phyloP scores from a whole-genome alignment of 805 yeast species.

The Naumovozyma castellii region DNA sequence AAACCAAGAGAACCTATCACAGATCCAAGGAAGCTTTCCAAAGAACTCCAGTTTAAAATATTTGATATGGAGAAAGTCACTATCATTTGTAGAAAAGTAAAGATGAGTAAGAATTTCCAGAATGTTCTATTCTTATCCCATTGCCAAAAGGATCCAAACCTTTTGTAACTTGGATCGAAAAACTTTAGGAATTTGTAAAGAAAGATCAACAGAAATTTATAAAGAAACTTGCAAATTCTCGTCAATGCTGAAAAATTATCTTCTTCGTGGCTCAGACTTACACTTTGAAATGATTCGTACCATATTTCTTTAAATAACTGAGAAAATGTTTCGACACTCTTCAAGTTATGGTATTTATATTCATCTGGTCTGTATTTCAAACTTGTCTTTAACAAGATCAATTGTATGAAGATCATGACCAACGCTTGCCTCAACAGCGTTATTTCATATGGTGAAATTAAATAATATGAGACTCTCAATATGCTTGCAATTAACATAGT shows the following conservation, averaged over 20 bases:
- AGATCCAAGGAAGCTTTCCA: slow-evolving; percentile 44
- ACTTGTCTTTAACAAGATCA: slow-evolving; percentile 52
- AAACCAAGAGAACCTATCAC: slow-evolving; percentile 55
- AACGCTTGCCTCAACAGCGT: slow-evolving; percentile 69
- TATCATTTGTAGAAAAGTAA: slow-evolving; percentile 33
- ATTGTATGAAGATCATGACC: slow-evolving; percentile 77
- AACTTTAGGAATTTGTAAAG: slow-evolving; percentile 40
- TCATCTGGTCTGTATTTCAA: slow-evolving; percentile 46
- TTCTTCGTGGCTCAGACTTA: slow-evolving; percentile 3
- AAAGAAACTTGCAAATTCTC: slow-evolving; percentile 24
- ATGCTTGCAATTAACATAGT: slow-evolving; percentile 77
- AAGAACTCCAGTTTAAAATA: slow-evolving; percentile 33
- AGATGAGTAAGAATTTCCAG: slow-evolving; percentile 53
- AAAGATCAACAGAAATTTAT: slow-evolving; percentile 21
- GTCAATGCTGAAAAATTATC: neutral
- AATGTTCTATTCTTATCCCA: slow-evolving; percentile 55
- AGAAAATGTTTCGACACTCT: slow-evolving; percentile 26
- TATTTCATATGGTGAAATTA: slow-evolving; percentile 73
- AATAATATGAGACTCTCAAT: slow-evolving; percentile 64
- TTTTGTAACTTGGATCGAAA: slow-evolving; percentile 58
- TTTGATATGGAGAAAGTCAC: slow-evolving; percentile 26
- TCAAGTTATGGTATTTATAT: slow-evolving; percentile 32
- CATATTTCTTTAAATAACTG: slow-evolving; percentile 27
- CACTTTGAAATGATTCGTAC: slow-evolving; percentile 23
- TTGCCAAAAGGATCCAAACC: slow-evolving; percentile 76